Base-by-base conservation (phyloP, 2,329 filamentous ascomycete genomes). In the Trichoderma sp. region DNA sequence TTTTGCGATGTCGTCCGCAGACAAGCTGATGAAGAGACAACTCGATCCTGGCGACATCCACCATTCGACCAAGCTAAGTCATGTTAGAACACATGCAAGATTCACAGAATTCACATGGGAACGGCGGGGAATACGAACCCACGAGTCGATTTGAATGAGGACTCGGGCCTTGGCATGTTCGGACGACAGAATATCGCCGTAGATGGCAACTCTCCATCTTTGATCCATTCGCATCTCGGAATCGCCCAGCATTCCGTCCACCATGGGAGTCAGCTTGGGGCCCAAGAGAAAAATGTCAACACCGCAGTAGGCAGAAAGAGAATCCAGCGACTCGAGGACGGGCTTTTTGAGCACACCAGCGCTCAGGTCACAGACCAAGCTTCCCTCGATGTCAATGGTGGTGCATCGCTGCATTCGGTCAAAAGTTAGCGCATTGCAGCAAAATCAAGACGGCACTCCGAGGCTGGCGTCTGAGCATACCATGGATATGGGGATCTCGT, bases 141-240 rank as follows among this genome's bases (percentile, higher is more conserved):
- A 88, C 80, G 93, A 92, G 78, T 99, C 95, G 77, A 99, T 98
- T 85, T 97, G 95, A 78, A 98, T 97, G 78, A 99, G 83, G 48
- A 97, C 90, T 72, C 95, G 89, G 19, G 94, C 97, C 85, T 99
- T 99, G 66, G 95, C 95, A 80, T 98, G 94, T 80, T 99, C 95
- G 32, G 93, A 91, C 72, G 93, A 97, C 81, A 98, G 89, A 80
- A 95, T 90, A 77, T 99, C 95, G 65, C 95, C 94, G 75, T 95
- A 99, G 71, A 99, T 96, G 73, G 93, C 92, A 70, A 97, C 90
- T 76, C 94, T 90, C 83, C 96, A 93, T 73, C 94, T 89, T 78
- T 95, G 92, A 78, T 97, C 94, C 74, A 92, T 90, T 73, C 92
- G 92, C 75, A 95, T 90, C 75, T 95, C 90, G 42, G 89, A 88